Conservation (phyloP, 306 rosid genomes). For the Arachis hypogaea region DNA sequence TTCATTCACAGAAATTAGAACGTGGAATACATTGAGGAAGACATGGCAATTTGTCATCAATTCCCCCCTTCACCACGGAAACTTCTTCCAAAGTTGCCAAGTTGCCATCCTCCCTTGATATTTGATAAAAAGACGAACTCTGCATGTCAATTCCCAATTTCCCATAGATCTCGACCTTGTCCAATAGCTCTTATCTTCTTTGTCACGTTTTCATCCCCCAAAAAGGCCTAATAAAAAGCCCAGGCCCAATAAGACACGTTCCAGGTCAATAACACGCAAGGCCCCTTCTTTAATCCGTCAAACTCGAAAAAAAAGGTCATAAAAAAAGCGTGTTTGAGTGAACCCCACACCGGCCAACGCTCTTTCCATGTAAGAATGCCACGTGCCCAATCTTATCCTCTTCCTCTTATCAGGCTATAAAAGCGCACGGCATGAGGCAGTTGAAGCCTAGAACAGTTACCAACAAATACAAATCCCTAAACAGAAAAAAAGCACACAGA, state of each 20-base stretch:
- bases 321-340: conserved; percentile 34
- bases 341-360: conserved; percentile 41
- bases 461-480: not conserved
- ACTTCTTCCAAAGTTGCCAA: conserved; percentile 5
- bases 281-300: conserved; percentile 12
- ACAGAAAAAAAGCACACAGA: not conserved
- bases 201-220: not conserved
- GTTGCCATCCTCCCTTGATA: conserved; percentile 27
- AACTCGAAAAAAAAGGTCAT: conserved; percentile 15
- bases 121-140: conserved; percentile 29
- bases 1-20: conserved; percentile 5
- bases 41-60: not conserved
- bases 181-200: not conserved
- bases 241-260: conserved; percentile 28
- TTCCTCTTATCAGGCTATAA: conserved; percentile 43
- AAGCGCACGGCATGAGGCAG: not conserved
- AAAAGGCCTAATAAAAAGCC: not conserved
- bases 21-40: not conserved
- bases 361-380: conserved; percentile 17
- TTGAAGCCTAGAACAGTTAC: conserved; percentile 16
- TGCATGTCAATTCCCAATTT: conserved; percentile 6
- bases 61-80: not conserved
- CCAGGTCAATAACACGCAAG: conserved; percentile 37
- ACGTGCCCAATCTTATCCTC: conserved; percentile 71
- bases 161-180: conserved; percentile 9